A percentile compares a stretch with the other conserved stretches of the same genome.
Conservation (phyloP, 768 basidiomycete species). For the Mycena floridula region DNA sequence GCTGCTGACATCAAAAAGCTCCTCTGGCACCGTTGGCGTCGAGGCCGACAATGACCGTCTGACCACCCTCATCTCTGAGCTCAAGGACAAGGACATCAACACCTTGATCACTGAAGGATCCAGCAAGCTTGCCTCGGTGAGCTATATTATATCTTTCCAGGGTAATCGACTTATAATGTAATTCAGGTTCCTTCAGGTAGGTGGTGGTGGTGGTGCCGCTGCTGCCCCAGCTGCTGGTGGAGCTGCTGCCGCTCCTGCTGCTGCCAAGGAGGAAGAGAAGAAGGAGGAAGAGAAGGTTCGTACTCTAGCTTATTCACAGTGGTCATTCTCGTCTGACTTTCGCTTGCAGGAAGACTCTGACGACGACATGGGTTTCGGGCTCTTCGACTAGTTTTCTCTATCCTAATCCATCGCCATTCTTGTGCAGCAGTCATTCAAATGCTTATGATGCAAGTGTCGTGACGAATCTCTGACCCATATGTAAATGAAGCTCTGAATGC, state of each 20-base stretch:
- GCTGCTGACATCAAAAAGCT: conserved; percentile 86
- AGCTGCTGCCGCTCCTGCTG: conserved; percentile 58
- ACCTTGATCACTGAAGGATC: conserved; percentile 91
- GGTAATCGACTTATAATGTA: too few species aligned
- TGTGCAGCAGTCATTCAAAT: too few species aligned
- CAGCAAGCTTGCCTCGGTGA: conserved; percentile 88
- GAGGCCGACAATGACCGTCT: conserved; percentile 83
- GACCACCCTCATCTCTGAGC: conserved; percentile 79
- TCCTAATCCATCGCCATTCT: too few species aligned
- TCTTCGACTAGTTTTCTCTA: conserved; percentile 73
- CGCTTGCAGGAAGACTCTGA: conserved; percentile 77
- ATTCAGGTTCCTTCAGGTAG: conserved; percentile 20
- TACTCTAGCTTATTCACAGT: conserved; percentile 10
- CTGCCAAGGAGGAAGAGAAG: conserved; percentile 79
- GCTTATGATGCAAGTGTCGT: too few species aligned
- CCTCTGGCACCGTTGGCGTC: conserved; percentile 78
- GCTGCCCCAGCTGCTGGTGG: conserved; percentile 46
- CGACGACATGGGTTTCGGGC: conserved; percentile 99
- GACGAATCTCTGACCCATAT: too few species aligned
- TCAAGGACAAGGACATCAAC: conserved; percentile 85
- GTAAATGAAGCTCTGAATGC: too few species aligned
- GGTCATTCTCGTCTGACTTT: background rate
- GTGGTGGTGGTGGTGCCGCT: conserved; percentile 84
- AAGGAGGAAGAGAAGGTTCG: conserved; percentile 85
- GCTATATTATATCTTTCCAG: too few species aligned